Evolutionary conservation across 2,329 filamentous ascomycete genomes (phyloP).

Genomic region (Neofusicoccum sp.): DNA sequence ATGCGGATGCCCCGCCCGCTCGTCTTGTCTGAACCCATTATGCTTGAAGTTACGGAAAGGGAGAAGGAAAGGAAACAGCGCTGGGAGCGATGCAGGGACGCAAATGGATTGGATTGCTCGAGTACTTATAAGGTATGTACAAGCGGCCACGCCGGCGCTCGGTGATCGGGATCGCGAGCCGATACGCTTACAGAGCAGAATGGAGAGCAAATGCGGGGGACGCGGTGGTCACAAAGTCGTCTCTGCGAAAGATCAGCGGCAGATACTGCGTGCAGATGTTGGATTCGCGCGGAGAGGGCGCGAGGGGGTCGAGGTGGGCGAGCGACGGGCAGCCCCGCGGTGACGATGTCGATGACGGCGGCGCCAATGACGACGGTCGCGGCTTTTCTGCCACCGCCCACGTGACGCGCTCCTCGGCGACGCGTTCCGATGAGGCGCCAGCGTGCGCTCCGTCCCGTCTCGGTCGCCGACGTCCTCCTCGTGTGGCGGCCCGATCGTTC

Average conservation of each 20-base stretch:
- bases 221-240: background rate
- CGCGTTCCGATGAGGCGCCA: background rate
- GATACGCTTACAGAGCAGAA: background rate
- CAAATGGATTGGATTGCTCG: background rate
- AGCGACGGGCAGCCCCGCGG: background rate
- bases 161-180: conserved; percentile 18
- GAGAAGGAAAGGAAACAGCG: background rate
- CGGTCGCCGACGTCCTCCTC: background rate
- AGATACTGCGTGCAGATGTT: too few species aligned
- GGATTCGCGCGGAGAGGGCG: background rate
- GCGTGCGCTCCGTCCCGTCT: background rate
- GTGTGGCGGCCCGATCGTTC: too few species aligned
- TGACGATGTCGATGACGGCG: background rate
- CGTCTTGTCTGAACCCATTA: conserved; percentile 14
- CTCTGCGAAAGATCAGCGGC: background rate
- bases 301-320: background rate
- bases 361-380: background rate
- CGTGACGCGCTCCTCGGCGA: background rate
- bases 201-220: background rate
- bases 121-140: background rate
- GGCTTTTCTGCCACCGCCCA: conserved; percentile 8
- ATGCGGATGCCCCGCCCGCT: conserved; percentile 65
- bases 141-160: background rate
- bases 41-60: background rate
- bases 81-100: background rate